Base-by-base conservation (phyloP, 1,284 basidiomycete species). In the Rhodotorula sp. region DNA sequence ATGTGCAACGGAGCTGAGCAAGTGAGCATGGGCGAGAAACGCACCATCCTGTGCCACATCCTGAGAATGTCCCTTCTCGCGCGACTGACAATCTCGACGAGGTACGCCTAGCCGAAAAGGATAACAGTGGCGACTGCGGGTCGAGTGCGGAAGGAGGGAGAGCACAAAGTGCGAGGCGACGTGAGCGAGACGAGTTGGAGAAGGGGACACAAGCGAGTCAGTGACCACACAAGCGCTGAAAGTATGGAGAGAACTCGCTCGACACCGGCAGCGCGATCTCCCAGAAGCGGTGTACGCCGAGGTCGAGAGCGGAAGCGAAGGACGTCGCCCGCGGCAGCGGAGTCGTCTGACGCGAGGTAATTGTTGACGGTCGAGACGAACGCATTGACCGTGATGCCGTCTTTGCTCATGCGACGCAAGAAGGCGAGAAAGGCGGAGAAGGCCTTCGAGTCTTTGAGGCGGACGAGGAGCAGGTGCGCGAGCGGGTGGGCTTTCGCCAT, bases 251-350 rank as follows among this genome's bases (percentile, higher is more conserved):
- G 29, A 15, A 39, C 60, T 37, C 12, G 54, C 61, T 15, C 21
- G 50, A 88, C 21, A 88, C 81, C 0, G 88, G 89, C 8, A 88
- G 73, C 0, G 87, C 86, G 70, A 90, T 86, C 72, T 84, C 80
- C 89, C 89, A 90, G 83, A 90, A 90, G n/a, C 56, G 50, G 86
- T 75, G 44, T 63, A 51, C 46, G 46, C n/a, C 66, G n/a, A 27
- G 7, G 51, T 67, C 66, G n/a, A n/a, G n/a, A n/a, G n/a, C n/a
- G n/a, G n/a, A n/a, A n/a, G n/a, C n/a, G n/a, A n/a, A n/a, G n/a
- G n/a, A n/a, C n/a, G n/a, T n/a, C n/a, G n/a, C n/a, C n/a, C n/a
- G n/a, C n/a, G n/a, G n/a, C n/a, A n/a, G n/a, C n/a, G n/a, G n/a
- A n/a, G n/a, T n/a, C n/a, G n/a, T n/a, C n/a, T n/a, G n/a, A n/a